Evolutionary conservation across 2,329 filamentous ascomycete genomes (phyloP), one percentile per base, ranked within the genome.

Genomic region (Ophiostoma tasmaniense): DNA sequence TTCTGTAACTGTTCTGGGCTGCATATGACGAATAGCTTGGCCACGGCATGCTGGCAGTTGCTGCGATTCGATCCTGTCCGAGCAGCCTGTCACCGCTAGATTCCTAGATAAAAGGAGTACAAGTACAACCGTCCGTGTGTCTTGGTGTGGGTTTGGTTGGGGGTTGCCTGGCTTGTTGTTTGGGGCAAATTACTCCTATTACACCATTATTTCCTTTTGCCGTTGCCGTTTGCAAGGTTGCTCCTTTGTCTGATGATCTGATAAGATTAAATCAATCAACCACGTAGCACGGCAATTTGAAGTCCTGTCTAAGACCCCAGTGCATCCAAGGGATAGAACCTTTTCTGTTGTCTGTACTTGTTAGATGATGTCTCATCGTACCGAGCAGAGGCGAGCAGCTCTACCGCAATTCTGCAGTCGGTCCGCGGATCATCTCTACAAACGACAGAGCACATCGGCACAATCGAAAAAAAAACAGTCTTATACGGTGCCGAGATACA

Each of bases 11-110:
- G 11, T 4, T 22, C 20, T 37, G 33, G 4, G 33, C 30, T 35
- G 61, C 28, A 64, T 64, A 64, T 64, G 61, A 37, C 61, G 61
- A 64, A 64, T 37, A 20, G 28, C 61, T 37, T 64, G 61, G 30
- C 55, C 55, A 61, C 50, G n/a, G 10, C 55, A 30, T 61, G 25
- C 14, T 61, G 25, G 55, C 55, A 30, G 3, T 17, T 30, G 25
- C 55, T 61, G 11, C 52, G 33, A 33, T 33, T 33, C 33, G 33
- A 33, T 33, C 33, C 33, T 17, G 17, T 59, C 6, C 52, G 17
- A 55, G 50, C n/a, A 52, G 20, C 25, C n/a, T 59, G 22, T 59
- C 52, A 59, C 52, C 52, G 52, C 52, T 59, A 59, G 50, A 22
- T 33, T 8, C 33, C 3, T 25, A 55, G 13, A 55, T 25, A 55